phyloP scores from a whole-genome alignment of 768 basidiomycete genomes.

The Lyophyllum decastes region DNA sequence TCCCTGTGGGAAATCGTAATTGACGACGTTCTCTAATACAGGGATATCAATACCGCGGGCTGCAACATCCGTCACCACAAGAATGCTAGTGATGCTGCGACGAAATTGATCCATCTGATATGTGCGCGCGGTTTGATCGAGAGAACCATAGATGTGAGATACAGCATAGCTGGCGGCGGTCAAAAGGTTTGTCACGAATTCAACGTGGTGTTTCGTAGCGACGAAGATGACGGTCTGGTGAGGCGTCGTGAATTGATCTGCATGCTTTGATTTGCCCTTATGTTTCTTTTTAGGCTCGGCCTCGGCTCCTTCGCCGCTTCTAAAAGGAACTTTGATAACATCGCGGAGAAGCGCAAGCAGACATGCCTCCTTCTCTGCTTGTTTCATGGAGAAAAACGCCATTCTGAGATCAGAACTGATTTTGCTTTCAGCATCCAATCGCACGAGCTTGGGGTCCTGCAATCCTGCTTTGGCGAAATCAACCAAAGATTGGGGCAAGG shows the following conservation, averaged over 20 bases:
- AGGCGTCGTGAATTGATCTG: slow-evolving; percentile 57
- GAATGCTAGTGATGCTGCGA: slow-evolving; percentile 70
- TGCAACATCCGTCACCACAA: slow-evolving; percentile 98
- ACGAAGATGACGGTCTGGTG: slow-evolving; percentile 95
- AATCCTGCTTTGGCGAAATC: slow-evolving; percentile 99
- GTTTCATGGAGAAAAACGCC: slow-evolving; percentile 92
- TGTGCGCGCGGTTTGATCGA: slow-evolving; percentile 89
- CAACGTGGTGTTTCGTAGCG: slow-evolving; percentile 98
- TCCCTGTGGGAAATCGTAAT: slow-evolving; percentile 97
- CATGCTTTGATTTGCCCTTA: slow-evolving; percentile 53
- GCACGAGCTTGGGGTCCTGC: slow-evolving; percentile 89
- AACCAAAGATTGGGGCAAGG: slow-evolving; percentile 91
- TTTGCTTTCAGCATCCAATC: slow-evolving; percentile 95
- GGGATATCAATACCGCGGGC: slow-evolving; percentile 99
- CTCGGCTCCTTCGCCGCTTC: slow-evolving; percentile 31
- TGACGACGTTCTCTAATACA: slow-evolving; percentile 92
- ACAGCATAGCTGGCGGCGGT: slow-evolving; percentile 82
- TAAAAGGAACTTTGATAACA: slow-evolving; percentile 79
- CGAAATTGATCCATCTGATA: slow-evolving; percentile 92
- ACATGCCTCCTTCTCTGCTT: slow-evolving; percentile 92
- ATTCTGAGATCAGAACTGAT: slow-evolving; percentile 92
- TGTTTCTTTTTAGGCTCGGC: slow-evolving; percentile 36
- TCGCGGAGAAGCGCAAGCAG: slow-evolving; percentile 83
- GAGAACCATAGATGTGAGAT: slow-evolving; percentile 93
- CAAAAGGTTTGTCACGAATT: slow-evolving; percentile 83